Evolutionary conservation across 345 rosid species (phyloP).

Genomic region (Acer saccharum): DNA sequence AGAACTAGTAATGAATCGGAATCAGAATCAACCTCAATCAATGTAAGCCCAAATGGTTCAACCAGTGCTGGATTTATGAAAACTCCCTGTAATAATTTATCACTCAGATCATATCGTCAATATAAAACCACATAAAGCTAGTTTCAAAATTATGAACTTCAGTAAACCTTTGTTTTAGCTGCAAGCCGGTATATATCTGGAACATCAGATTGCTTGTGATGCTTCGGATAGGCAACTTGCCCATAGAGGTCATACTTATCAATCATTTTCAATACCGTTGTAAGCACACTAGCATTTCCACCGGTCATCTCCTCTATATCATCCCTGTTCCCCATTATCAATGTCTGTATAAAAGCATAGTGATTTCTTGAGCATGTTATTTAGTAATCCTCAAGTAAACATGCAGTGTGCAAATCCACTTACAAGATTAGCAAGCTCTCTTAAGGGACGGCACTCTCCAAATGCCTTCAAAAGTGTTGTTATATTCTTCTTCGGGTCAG

Average conservation of each 20-base stretch:
- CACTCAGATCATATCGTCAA: conserved; percentile 13
- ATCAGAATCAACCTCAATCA: conserved; percentile 72
- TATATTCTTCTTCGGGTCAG: conserved; percentile 95
- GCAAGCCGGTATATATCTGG: conserved; percentile 96
- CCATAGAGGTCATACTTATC: conserved; percentile 97
- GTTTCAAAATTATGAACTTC: conserved; percentile 6
- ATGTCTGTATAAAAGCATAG: conserved; percentile 49
- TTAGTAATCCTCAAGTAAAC: not conserved
- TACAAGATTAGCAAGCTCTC: conserved; percentile 98
- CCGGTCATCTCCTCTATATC: conserved; percentile 82
- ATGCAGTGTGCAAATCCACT: conserved; percentile 13
- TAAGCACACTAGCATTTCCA: conserved; percentile 81
- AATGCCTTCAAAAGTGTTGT: conserved; percentile 93
- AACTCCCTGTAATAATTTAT: conserved; percentile 65
- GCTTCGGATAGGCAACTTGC: conserved; percentile 91
- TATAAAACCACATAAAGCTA: conserved; percentile 8
- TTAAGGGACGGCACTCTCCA: conserved; percentile 85
- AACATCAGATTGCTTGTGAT: conserved; percentile 94
- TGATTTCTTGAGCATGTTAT: not conserved
- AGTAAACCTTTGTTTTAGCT: conserved; percentile 75
- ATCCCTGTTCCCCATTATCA: conserved; percentile 95
- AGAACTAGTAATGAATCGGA: not conserved
- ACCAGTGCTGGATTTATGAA: conserved; percentile 97
- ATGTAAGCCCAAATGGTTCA: conserved; percentile 96
- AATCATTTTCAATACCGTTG: conserved; percentile 77